Percentiles rank a stretch among this genome's conserved stretches.
Evolutionary conservation across 2,329 filamentous ascomycete genomes (phyloP).

Genomic region (Pseudovirgaria hyperparasitica): DNA sequence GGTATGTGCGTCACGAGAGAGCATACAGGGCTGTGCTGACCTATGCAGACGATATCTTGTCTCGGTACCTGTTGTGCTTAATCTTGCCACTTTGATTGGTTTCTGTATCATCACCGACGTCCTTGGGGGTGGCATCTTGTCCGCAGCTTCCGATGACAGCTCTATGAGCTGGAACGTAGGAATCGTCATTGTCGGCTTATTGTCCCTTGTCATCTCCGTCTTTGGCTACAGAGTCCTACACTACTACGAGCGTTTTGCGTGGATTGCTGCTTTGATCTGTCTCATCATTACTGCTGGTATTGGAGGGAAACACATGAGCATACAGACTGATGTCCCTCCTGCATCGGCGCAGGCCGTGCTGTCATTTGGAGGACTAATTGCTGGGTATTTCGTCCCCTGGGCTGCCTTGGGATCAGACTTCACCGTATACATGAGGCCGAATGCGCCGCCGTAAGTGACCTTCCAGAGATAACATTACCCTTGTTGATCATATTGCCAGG

Average conservation of each 20-base stretch:
- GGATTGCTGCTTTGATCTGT: constrained; percentile 42
- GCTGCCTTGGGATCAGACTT: constrained; percentile 47
- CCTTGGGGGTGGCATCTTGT: constrained; percentile 40
- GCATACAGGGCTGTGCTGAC: background rate
- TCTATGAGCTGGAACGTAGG: constrained; percentile 41
- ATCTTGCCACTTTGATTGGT: constrained; percentile 49
- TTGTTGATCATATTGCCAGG: constrained; percentile 5
- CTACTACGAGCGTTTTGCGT: constrained; percentile 45
- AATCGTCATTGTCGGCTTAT: constrained; percentile 46
- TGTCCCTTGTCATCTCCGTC: constrained; percentile 48
- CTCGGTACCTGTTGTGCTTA: constrained; percentile 47
- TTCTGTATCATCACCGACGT: constrained; percentile 51
- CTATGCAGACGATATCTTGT: constrained; percentile 35
- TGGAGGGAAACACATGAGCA: constrained; percentile 36
- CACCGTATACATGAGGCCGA: constrained; percentile 47
- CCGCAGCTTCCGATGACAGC: constrained; percentile 18
- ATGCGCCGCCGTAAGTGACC: constrained; percentile 35
- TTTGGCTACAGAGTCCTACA: constrained; percentile 45
- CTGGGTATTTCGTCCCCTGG: constrained; percentile 52
- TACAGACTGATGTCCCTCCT: constrained; percentile 34
- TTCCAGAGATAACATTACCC: constrained; percentile 5
- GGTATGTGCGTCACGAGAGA: constrained; percentile 20
- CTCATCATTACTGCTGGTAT: constrained; percentile 43
- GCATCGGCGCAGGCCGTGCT: constrained; percentile 35
- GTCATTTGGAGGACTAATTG: constrained; percentile 48